Base-by-base conservation (phyloP, 2,329 filamentous ascomycete genomes). In the Cladosporium cucumerinum region DNA sequence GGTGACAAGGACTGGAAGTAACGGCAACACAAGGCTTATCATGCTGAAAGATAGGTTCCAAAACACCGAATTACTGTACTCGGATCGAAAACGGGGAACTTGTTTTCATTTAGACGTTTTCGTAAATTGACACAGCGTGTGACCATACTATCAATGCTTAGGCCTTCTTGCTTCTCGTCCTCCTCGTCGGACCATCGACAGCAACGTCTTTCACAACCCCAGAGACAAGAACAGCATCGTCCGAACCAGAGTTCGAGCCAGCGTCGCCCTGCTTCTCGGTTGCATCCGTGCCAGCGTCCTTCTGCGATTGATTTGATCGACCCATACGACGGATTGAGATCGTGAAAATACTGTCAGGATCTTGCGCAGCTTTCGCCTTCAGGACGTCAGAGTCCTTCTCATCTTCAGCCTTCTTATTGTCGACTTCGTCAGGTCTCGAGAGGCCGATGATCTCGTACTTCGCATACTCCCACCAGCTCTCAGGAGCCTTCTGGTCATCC, bases 351-450 rank as follows among this genome's bases (percentile, higher is more conserved):
- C 59, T 59, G 25, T 66, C 65, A 21, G 63, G 61, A 21, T 51
- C 49, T 23, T 64, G 54, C 6, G 28, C 49, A 28, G 62, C 54
- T n/a, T 66, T 65, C 8, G 43, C 43, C 12, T 66, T 49, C 30
- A 57, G 43, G 3, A 21, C 12, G n/a, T 62, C 46, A 23, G 49
- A 18, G 26, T 66, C 67, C 16, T 63, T 57, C 30, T 66, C 61
- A 4, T 74, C 71, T 25, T 74, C 73, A 16, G 75, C 74, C 32
- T 67, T 67, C 16, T 66, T 51, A 10, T 57, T 43, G 18, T 64
- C 28, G 14, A 57, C 23, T 16, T 65, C 52, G 32, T 43, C 52
- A 12, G 60, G 21, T 21, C 26, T 55, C 10, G 60, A 62, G 11
- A 62, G 18, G 18, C 52, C 61, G 25, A 59, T 46, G 46, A 57